These are phyloP conservation scores for Mycena leptocephala DNA, from an alignment of 768 basidiomycete genomes.

Conservation along the genomic window DNA sequence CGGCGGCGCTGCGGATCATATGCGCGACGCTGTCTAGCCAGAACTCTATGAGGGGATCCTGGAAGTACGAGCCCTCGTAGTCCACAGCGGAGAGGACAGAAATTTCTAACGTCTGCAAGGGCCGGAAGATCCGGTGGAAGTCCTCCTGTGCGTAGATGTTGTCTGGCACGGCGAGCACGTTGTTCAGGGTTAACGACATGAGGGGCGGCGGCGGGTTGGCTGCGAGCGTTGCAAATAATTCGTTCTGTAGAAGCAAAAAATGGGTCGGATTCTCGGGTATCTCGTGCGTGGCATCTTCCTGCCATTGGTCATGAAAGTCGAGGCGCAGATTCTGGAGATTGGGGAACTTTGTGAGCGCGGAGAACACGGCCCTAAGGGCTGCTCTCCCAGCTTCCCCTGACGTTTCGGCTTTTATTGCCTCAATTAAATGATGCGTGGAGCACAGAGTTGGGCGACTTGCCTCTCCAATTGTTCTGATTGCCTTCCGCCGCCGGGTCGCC, in stretches of 20 bases:
- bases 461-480: neutral
- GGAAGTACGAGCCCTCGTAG: neutral
- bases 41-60: neutral
- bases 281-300: neutral
- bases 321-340: neutral
- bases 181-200: slow-evolving; percentile 10
- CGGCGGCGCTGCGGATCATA: neutral
- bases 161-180: slow-evolving; percentile 8
- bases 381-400: neutral
- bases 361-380: neutral
- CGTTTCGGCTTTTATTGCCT: too few relatives aligned
- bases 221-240: neutral
- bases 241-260: neutral
- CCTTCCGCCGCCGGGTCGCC: neutral
- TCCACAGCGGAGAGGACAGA: neutral
- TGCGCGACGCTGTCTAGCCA: neutral
- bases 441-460: neutral
- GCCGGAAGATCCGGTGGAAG: slow-evolving; percentile 1
- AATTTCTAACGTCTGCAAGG: neutral
- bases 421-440: neutral
- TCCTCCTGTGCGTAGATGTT: neutral
- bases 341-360: neutral
- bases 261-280: neutral
- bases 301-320: neutral
- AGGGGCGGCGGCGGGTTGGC: neutral